Conservation (phyloP, 371 early-diverging fungal genomes). For the Mortierella polycephala region DNA sequence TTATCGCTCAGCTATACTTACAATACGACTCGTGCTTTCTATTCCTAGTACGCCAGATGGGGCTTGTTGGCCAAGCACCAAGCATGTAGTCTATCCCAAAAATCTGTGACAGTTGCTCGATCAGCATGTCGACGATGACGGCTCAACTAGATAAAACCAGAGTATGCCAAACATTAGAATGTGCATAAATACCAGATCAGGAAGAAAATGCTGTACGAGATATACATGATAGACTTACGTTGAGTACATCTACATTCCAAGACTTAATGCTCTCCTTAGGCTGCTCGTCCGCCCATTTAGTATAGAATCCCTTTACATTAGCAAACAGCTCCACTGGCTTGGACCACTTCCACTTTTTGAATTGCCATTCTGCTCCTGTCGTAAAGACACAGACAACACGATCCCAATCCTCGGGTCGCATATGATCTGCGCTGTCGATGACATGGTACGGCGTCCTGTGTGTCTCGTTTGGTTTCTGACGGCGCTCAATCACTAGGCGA, state of each 20-base stretch:
- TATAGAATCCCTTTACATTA: conserved; percentile 82
- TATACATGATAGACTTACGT: conserved; percentile 53
- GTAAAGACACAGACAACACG: conserved; percentile 91
- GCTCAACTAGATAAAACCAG: conserved; percentile 65
- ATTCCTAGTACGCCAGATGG: conserved; percentile 58
- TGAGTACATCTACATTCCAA: conserved; percentile 84
- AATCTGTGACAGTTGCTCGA: conserved; percentile 75
- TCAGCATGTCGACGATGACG: conserved; percentile 81
- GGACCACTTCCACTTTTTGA: conserved; percentile 90
- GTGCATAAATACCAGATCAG: neutral
- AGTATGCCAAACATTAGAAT: neutral
- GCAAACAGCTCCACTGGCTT: conserved; percentile 84
- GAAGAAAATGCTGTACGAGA: neutral
- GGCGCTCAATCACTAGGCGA: conserved; percentile 66
- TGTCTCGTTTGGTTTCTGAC: conserved; percentile 58
- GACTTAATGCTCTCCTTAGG: conserved; percentile 63
- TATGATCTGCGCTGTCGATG: conserved; percentile 74
- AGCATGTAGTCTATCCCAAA: conserved; percentile 80
- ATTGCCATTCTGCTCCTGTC: conserved; percentile 93
- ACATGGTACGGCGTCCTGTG: conserved; percentile 68
- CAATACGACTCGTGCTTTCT: neutral
- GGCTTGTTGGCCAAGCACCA: conserved; percentile 71
- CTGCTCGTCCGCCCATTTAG: conserved; percentile 83
- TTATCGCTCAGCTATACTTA: neutral
- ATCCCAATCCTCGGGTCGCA: conserved; percentile 84